Evolutionary conservation across 2,329 filamentous ascomycete genomes (phyloP).

Genomic region (Colletotrichum sp.): DNA sequence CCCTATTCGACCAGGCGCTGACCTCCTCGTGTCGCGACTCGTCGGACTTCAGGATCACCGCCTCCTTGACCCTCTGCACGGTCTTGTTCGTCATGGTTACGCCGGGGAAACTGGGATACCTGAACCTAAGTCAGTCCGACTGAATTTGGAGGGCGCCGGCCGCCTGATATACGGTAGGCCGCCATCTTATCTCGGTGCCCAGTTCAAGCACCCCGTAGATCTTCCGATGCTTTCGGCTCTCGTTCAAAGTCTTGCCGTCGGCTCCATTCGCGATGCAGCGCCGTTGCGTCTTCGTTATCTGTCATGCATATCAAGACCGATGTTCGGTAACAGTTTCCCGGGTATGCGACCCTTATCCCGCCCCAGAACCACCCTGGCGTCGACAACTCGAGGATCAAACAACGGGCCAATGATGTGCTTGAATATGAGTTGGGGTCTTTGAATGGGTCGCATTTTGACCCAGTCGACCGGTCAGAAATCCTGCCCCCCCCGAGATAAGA

Average conservation of each 20-base stretch:
- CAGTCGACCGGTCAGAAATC: not conserved
- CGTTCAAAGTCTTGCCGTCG: not conserved
- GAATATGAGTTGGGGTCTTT: not conserved
- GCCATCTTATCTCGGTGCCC: not conserved
- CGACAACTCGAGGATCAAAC: not conserved
- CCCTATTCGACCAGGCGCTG: conserved; percentile 53
- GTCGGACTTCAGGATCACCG: conserved; percentile 40
- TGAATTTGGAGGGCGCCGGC: not conserved
- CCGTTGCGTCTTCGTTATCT: not conserved
- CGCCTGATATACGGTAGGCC: not conserved
- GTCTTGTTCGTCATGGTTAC: not conserved
- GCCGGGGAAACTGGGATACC: not conserved
- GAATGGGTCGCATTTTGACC: not conserved
- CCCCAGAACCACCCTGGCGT: not conserved
- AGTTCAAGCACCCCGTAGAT: not conserved
- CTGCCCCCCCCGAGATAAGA: not conserved
- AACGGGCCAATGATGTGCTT: not conserved
- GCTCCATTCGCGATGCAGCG: not conserved
- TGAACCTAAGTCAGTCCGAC: not conserved
- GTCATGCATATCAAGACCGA: not conserved
- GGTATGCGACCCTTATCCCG: not conserved
- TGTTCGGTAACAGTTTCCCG: not conserved
- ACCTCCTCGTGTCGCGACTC: conserved; percentile 47
- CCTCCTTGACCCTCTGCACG: conserved; percentile 31
- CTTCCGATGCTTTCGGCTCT: not conserved